Conservation (phyloP, 2,329 filamentous ascomycete species). For the Ustulina deusta region DNA sequence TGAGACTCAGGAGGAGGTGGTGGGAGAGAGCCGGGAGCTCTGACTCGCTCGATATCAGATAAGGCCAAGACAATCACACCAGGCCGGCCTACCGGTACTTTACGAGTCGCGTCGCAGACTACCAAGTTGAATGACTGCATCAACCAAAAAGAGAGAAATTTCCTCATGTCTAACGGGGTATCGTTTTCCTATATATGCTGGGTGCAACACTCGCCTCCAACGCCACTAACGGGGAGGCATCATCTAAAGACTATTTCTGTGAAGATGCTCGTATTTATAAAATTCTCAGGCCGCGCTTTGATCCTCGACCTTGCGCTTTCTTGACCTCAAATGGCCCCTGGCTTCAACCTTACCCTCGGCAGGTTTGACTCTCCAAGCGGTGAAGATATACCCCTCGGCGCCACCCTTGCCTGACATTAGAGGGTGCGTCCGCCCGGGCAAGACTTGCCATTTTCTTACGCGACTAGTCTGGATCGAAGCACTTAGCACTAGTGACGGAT, state of each 20-base stretch:
- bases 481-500: conserved; percentile 85
- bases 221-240: background rate
- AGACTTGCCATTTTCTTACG: conserved; percentile 86
- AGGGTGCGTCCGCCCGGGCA: conserved; percentile 92
- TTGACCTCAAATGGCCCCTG: conserved; percentile 80
- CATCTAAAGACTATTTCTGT: conserved; percentile 1
- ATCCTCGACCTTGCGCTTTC: conserved; percentile 64
- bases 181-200: conserved; percentile 15
- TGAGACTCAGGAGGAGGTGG: background rate
- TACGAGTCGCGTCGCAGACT: background rate
- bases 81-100: background rate
- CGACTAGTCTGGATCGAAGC: conserved; percentile 84
- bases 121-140: conserved; percentile 16
- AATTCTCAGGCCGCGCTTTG: conserved; percentile 16
- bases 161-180: conserved; percentile 27
- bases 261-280: conserved; percentile 21
- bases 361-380: conserved; percentile 83
- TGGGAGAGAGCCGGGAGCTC: background rate
- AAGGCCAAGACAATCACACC: conserved; percentile 12
- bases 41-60: conserved; percentile 17
- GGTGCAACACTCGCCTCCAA: conserved; percentile 1
- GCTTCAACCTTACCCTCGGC: conserved; percentile 84
- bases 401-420: conserved; percentile 91
- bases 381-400: conserved; percentile 90
- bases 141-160: conserved; percentile 1